Conservation (phyloP, 768 basidiomycete species). For the Xerocomellus dryophilus region DNA sequence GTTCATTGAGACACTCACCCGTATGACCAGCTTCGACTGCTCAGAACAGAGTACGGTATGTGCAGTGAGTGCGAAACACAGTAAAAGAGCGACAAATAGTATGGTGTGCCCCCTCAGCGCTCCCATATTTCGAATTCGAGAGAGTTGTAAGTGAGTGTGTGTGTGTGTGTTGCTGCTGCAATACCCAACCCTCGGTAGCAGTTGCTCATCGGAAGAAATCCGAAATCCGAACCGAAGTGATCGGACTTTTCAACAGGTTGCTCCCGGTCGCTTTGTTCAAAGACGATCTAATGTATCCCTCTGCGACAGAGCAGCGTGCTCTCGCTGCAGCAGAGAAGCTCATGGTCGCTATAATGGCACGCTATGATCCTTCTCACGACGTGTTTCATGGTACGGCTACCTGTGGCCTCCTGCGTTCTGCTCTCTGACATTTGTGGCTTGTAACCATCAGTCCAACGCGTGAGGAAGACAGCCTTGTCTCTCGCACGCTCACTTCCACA, state of each 20-base stretch:
- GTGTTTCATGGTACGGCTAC: constrained; percentile 62
- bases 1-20: constrained; percentile 25
- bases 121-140: constrained; percentile 19
- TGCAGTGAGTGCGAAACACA: constrained; percentile 26
- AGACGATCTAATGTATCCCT: constrained; percentile 41
- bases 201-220: constrained; percentile 5
- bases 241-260: not conserved
- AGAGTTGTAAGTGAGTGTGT: constrained; percentile 4
- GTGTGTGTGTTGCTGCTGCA: not conserved
- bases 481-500: constrained; percentile 52
- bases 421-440: constrained; percentile 2
- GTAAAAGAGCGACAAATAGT: constrained; percentile 45
- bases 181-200: not conserved
- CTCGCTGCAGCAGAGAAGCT: constrained; percentile 61
- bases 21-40: constrained; percentile 26
- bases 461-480: constrained; percentile 69
- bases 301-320: constrained; percentile 45
- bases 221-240: constrained; percentile 23
- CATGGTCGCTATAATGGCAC: constrained; percentile 70
- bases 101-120: constrained; percentile 17
- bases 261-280: not conserved
- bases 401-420: not conserved
- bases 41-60: constrained; percentile 20
- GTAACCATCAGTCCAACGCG: constrained; percentile 65
- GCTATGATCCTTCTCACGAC: constrained; percentile 82